Evolutionary conservation across 2,329 filamentous ascomycete species (phyloP).

Genomic region (Cordyceps sp.): DNA sequence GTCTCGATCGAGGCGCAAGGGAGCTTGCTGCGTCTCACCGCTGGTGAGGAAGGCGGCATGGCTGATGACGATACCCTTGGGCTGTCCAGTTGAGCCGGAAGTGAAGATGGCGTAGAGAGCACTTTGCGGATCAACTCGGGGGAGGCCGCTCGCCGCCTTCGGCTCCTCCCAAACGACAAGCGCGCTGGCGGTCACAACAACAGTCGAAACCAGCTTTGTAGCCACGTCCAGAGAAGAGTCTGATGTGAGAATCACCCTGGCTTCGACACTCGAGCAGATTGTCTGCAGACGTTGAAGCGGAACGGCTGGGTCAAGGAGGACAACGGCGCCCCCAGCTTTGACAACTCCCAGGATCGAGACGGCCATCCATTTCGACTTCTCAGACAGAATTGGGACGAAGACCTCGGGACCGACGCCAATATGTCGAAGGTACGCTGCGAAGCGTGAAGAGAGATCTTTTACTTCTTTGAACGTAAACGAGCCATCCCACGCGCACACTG

Average conservation of each 20-base stretch:
- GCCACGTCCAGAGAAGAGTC: not conserved
- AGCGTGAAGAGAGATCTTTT: constrained; percentile 1
- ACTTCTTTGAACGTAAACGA: constrained; percentile 23
- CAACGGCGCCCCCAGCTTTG: constrained; percentile 15
- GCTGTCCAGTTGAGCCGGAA: constrained; percentile 1
- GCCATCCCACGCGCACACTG: constrained; percentile 29
- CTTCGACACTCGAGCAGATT: not conserved
- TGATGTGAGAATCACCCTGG: not conserved
- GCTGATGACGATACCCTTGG: constrained; percentile 1
- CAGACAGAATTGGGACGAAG: constrained; percentile 15
- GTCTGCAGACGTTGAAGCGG: not conserved
- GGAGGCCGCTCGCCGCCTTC: not conserved
- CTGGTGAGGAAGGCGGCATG: constrained; percentile 1
- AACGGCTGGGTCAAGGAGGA: constrained; percentile 16
- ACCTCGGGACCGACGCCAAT: constrained; percentile 1
- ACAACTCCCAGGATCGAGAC: constrained; percentile 16
- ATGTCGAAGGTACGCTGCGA: constrained; percentile 3
- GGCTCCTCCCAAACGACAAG: not conserved
- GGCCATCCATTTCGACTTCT: constrained; percentile 18
- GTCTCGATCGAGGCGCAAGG: not conserved
- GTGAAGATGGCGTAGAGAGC: constrained; percentile 2
- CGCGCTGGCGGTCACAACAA: not conserved
- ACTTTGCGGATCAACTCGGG: not conserved
- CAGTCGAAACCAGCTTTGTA: not conserved
- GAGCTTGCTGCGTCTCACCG: not conserved